Evolutionary conservation across 495 filamentous ascomycete species (phyloP).

Genomic region (Viridothelium virens): DNA sequence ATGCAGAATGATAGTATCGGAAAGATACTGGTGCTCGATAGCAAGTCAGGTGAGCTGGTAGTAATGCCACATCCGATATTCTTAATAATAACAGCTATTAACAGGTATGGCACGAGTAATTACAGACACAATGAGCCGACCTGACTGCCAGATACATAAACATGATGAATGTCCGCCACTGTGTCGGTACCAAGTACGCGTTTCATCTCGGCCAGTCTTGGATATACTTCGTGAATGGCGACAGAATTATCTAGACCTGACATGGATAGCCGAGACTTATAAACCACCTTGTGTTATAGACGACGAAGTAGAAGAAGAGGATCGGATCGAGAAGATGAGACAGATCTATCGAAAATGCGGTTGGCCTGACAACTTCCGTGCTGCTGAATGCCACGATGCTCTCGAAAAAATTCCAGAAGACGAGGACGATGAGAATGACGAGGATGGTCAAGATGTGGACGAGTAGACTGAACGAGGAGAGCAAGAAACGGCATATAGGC

Average conservation of each 20-base stretch:
- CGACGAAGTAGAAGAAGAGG: constrained; percentile 9
- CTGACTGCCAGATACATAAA: constrained; percentile 8
- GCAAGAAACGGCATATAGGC: constrained; percentile 1
- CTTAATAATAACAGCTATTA: background rate
- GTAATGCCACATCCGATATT: background rate
- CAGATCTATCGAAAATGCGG: constrained; percentile 7
- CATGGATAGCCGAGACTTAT: constrained; percentile 4
- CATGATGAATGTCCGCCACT: constrained; percentile 8
- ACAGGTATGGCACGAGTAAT: constrained; percentile 11
- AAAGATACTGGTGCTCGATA: constrained; percentile 11
- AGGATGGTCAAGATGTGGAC: background rate
- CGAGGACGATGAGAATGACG: constrained; percentile 4
- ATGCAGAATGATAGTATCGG: constrained; percentile 12
- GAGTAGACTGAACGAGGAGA: background rate
- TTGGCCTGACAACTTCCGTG: constrained; percentile 13
- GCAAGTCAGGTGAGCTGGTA: background rate
- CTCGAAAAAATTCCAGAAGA: background rate
- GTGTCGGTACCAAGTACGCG: constrained; percentile 5
- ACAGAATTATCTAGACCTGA: constrained; percentile 14
- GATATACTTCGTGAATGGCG: constrained; percentile 13
- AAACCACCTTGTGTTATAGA: background rate
- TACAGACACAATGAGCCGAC: constrained; percentile 3
- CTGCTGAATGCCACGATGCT: constrained; percentile 8
- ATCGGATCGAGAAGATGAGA: constrained; percentile 9
- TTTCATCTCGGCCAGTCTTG: constrained; percentile 10